Evolutionary conservation across 768 basidiomycete genomes (phyloP).

Genomic region (Suillus sp.): DNA sequence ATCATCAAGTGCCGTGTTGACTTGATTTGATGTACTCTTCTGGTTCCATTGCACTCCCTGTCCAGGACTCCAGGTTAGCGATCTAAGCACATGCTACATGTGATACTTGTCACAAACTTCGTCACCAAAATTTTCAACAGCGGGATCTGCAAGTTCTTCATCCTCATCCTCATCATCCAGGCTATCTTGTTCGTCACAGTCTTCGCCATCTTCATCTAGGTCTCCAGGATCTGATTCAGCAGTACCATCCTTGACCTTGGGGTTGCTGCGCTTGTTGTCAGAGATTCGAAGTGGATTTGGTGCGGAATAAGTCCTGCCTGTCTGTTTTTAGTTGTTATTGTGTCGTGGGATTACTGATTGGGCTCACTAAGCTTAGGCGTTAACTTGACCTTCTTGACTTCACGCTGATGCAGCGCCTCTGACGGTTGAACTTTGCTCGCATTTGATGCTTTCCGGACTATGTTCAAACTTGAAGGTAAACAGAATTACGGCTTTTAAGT

Average conservation of each 20-base stretch:
- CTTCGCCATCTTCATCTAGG: background rate
- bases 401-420: background rate
- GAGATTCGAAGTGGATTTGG: background rate
- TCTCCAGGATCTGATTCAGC: background rate
- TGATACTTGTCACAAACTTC: background rate
- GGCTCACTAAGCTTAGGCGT: conserved; percentile 2
- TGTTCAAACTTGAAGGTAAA: conserved; percentile 2
- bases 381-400: conserved; percentile 1
- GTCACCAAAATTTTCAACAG: background rate
- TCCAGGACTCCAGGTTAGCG: background rate
- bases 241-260: background rate
- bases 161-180: background rate
- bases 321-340: background rate
- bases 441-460: background rate
- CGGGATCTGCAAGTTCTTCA: background rate
- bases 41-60: conserved; percentile 1
- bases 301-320: background rate
- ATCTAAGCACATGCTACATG: background rate
- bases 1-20: background rate
- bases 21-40: background rate
- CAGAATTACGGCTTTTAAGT: background rate
- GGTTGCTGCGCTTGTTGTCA: background rate
- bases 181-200: background rate
- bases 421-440: background rate
- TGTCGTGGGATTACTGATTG: background rate